Base-by-base conservation (phyloP, 148 eudicot species). In the Linanthus parryae region DNA sequence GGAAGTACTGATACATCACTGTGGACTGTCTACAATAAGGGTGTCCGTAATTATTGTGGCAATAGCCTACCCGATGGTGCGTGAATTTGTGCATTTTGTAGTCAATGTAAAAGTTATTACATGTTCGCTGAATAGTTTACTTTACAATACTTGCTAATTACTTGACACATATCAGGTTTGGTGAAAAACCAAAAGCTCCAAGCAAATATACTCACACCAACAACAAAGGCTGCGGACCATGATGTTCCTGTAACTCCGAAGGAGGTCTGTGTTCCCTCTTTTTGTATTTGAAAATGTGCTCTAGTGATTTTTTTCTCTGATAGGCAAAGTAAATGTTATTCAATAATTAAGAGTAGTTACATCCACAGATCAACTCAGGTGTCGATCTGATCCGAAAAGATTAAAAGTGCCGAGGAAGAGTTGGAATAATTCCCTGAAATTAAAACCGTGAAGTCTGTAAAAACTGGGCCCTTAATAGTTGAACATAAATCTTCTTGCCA, bases 1-100 rank as follows among this genome's bases (percentile, higher is more conserved):
- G 99, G 99, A 62, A 88, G 95, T 61, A 92, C 96, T 8, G 99
- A 88, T 77, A 92, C 99, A 61, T 92, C 99, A 48, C 71, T 92
- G 17, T 92, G 96, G 99, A 92, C 99, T 0, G 96, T 88, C 54
- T 88, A 92, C 80, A 78, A 84, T 31, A 78, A 88, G 8, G 99
- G 96, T 12, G 73, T 82, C 17, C 77, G 96, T 5, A 82, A 82
- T 57, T 88, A 88, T 67, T 92, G 96, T 44, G 99, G 99, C 73
- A 92, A 92, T 70, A 64, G 56, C 24, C 88, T 92, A 41, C 87
- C 95, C 34, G 85, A 88, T 61, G 97, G 95, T 90, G 34, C 6
- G 26, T n/a, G n/a, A 13, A 51, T 51, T 26, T 19, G 40, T 31
- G 50, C 40, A 71, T 23, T 66, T 70, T 57, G 42, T 39, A 42